A percentile compares a stretch with the other conserved stretches of the same genome.
phyloP scores from a whole-genome alignment of 177 flowering plant genomes.

The Telopea speciosissima region DNA sequence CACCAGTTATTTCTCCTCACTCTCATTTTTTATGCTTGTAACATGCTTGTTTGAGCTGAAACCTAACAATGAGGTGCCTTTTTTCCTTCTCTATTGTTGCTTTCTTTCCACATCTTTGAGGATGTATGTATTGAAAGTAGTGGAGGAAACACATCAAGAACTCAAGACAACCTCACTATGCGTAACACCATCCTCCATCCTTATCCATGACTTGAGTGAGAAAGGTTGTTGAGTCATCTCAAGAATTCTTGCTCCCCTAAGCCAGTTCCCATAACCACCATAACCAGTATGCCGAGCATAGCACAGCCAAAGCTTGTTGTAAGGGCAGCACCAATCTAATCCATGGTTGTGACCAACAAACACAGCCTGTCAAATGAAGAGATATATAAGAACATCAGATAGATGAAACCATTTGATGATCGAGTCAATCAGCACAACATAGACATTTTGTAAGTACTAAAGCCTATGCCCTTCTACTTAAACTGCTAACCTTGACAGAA shows the following conservation, averaged over 20 bases:
- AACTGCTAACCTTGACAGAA: conserved; percentile 57
- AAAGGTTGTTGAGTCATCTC: conserved; percentile 58
- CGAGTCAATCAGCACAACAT: not conserved
- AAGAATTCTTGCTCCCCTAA: conserved; percentile 74
- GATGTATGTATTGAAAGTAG: too few species aligned
- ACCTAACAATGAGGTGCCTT: too few species aligned
- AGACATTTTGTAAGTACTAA: not conserved
- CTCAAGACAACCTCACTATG: conserved; percentile 60
- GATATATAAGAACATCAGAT: not conserved
- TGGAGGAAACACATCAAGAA: conserved; percentile 16
- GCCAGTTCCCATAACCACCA: conserved; percentile 88
- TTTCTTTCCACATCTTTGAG: not conserved
- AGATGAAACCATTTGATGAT: not conserved
- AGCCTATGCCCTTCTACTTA: too few species aligned
- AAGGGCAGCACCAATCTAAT: conserved; percentile 90
- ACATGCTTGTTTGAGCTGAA: too few species aligned
- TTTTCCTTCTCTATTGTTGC: not conserved
- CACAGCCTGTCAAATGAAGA: conserved; percentile 46
- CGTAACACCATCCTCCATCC: conserved; percentile 70
- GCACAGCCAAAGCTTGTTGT: conserved; percentile 75
- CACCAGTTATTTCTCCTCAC: too few species aligned
- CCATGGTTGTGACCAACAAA: conserved; percentile 97
- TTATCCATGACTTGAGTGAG: conserved; percentile 76
- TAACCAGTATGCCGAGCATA: conserved; percentile 89
- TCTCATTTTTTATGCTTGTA: too few species aligned